Base-by-base conservation (phyloP, 1,139 yeast genomes). In the Scheffersomyces titani region DNA sequence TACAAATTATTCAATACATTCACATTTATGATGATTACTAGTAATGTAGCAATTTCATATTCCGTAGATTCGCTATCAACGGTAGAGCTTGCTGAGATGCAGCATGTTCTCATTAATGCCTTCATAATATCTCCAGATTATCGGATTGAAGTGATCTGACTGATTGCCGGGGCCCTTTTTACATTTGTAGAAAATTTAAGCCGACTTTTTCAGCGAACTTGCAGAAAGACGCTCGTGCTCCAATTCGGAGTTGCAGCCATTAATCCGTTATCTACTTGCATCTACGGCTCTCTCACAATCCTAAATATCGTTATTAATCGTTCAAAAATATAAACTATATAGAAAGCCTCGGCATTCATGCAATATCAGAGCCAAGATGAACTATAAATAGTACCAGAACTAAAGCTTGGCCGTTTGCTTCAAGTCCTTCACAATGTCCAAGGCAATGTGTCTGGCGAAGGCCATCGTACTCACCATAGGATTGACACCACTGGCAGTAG, bases 401-500 rank as follows among this genome's bases (percentile, higher is more conserved):
- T 68, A 77, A 52, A 77, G 68, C 62, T 67, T 75, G n/a, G 76
- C 67, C 51, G 64, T 58, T 5, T 72, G 69, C 60, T 66, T 61
- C 65, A 79, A 71, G 53, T 77, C 82, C 49, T 76, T 66, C 30
- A 68, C 71, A 52, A 80, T 65, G 16, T 70, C 78, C 51, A 72
- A 66, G 0, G 79, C 73, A 52, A 78, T 67, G 52, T 74, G 71
- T 57, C 82, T 70, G 3, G 83, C 75, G 57, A 78, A 55, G 1
- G 83, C 65, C 80, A 80, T 74, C 11, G 79, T 75, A 5, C 79
- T 57, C 36, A 80, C 68, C 83, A 79, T 80, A n/a, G 83, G 89
- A 62, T 85, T 85, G 44, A 80, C 87, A 9, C 89, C 89, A 56
- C 84, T 78, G 0, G 88, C 88, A 5, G 86, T 75, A 7, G 89